Evolutionary conservation across 139 green algal species (phyloP), one percentile per base, ranked within the genome.

Genomic region (Deuterostichococcus epilithicus): DNA sequence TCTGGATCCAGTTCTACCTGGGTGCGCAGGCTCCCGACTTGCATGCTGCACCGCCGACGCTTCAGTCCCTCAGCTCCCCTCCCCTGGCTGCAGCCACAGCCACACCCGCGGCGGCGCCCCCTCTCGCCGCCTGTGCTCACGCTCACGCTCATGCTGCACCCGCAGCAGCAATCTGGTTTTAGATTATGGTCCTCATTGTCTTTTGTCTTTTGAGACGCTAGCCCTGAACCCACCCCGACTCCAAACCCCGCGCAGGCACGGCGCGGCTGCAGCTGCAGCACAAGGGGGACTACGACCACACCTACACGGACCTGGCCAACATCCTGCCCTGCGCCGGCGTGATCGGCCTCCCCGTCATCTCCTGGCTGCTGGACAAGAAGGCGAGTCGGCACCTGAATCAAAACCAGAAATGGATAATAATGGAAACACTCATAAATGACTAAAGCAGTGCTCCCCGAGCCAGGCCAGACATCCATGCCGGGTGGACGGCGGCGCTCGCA

Each of bases 341-440:
- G 20, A 20, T 91, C 23, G 72, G 58, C 60, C 88, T 91, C 26
- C 86, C 86, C 5, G 15, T 87, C 34, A 90, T 90, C 37, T 78
- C 71, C 39, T 91, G 86, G 86, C 71, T 90, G 58, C 78, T 91
- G 28, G 86, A 91, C 80, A 85, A 86, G n/a, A 87, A 86, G 69
- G 78, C 76, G 47, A n/a, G 35, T 20, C 20, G 13, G 1, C 47
- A 63, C 47, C 47, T 15, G 18, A 20, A 15, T 63, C 18, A 63
- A 20, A 15, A 63, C 47, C 15, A 63, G 15, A 15, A 63, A 28
- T 63, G 15, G 47, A 28, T 20, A 28, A 20, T 28, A 15, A 20
- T 20, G 47, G 18, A 63, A 63, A 63, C 20, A 63, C 20, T 15
- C 47, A 63, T 15, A 63, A 13, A 37, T 3, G 6, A 38, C 2